These are phyloP conservation scores for Akanthomyces muscarius DNA, from an alignment of 2,329 filamentous ascomycete species.

Conservation along the genomic window DNA sequence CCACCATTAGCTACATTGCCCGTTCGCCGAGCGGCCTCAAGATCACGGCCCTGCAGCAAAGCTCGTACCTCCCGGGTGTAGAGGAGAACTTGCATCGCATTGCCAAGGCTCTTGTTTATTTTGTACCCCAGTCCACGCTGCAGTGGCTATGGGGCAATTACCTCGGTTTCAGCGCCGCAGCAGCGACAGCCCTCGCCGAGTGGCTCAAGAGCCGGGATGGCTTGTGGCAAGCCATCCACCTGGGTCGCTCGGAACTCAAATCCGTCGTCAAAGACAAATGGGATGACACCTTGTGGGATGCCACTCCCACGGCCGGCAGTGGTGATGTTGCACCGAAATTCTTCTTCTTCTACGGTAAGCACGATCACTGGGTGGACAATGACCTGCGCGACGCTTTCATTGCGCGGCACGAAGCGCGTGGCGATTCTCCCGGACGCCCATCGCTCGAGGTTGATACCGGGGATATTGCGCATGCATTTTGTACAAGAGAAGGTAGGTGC, in stretches of 20 bases:
- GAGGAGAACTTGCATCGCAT: slow-evolving; percentile 39
- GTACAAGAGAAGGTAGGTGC: slow-evolving; percentile 37
- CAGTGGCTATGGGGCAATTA: slow-evolving; percentile 39
- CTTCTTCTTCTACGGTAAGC: slow-evolving; percentile 55
- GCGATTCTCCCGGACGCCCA: slow-evolving; percentile 35
- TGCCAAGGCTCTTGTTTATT: slow-evolving; percentile 37
- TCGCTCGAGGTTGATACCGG: slow-evolving; percentile 53
- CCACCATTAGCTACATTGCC: slow-evolving; percentile 69
- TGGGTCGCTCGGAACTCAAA: slow-evolving; percentile 58
- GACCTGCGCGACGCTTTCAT: slow-evolving; percentile 55
- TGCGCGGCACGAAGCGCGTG: slow-evolving; percentile 32
- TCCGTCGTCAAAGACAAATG: slow-evolving; percentile 56
- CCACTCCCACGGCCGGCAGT: slow-evolving; percentile 17
- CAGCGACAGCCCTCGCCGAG: slow-evolving; percentile 46
- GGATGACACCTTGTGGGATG: slow-evolving; percentile 57
- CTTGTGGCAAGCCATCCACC: slow-evolving; percentile 55
- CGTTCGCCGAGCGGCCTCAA: slow-evolving; percentile 56
- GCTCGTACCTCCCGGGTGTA: slow-evolving; percentile 35
- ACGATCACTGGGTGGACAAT: slow-evolving; percentile 61
- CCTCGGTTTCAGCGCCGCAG: slow-evolving; percentile 46
- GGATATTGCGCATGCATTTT: slow-evolving; percentile 58
- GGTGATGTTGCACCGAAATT: slow-evolving; percentile 43
- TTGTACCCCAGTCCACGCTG: slow-evolving; percentile 39
- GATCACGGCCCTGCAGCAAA: slow-evolving; percentile 29
- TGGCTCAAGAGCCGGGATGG: slow-evolving; percentile 56